Conservation (phyloP, 1,284 basidiomycete species). For the Trametes hirsuta region DNA sequence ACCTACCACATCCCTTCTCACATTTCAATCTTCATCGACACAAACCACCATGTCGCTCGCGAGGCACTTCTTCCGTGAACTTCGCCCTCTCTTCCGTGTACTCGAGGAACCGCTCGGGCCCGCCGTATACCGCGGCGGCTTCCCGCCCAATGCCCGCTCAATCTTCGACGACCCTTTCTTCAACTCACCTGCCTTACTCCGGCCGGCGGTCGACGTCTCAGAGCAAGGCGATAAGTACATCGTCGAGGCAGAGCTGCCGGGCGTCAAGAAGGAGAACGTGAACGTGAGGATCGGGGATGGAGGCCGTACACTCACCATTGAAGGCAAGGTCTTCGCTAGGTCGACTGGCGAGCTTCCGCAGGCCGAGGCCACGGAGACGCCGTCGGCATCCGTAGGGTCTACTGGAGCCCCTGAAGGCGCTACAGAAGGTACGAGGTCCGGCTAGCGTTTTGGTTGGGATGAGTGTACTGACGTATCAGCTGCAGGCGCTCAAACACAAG, state of each 20-base stretch:
- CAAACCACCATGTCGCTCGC: constrained; percentile 32
- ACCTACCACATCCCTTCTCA: background rate
- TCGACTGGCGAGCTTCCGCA: constrained; percentile 18
- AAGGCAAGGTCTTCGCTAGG: constrained; percentile 56
- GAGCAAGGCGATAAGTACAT: constrained; percentile 69
- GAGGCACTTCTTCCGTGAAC: constrained; percentile 70
- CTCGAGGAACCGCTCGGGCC: constrained; percentile 63
- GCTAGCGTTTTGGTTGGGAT: too few species aligned
- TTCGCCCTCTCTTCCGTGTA: constrained; percentile 74
- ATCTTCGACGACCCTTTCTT: constrained; percentile 58
- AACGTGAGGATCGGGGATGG: constrained; percentile 71
- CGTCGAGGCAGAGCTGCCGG: constrained; percentile 77
- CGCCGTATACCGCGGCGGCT: constrained; percentile 36
- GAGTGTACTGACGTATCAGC: constrained; percentile 5
- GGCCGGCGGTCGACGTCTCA: constrained; percentile 65
- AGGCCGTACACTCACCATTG: constrained; percentile 71
- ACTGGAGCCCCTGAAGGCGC: constrained; percentile 28
- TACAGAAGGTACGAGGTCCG: constrained; percentile 32
- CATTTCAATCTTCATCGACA: background rate
- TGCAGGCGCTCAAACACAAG: constrained; percentile 26
- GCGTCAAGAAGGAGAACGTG: constrained; percentile 77
- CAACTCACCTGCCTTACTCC: constrained; percentile 35
- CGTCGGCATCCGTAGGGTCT: constrained; percentile 13
- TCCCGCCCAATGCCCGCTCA: constrained; percentile 37
- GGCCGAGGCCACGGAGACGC: background rate